Base-by-base conservation (phyloP, 2,329 filamentous ascomycete genomes). In the Bipolaris victoriae region DNA sequence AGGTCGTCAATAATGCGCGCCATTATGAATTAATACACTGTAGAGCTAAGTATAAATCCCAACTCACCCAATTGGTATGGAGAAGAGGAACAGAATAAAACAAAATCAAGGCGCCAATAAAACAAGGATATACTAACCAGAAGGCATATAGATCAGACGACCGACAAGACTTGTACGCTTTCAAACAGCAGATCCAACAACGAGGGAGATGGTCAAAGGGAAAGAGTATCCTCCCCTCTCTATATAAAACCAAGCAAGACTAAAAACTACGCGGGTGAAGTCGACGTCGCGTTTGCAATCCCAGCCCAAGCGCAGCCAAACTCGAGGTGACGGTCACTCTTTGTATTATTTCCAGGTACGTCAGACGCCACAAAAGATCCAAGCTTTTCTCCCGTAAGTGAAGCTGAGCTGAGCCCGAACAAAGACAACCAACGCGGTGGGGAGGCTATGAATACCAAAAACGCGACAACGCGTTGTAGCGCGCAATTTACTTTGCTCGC, bases 1-100 rank as follows among this genome's bases (percentile, higher is more conserved):
- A 53, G 55, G 15, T 55, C 49, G 5, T 58, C 55, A 6, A 60
- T 47, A 26, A 44, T 20, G 7, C 48, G 50, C 26, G 40, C 46
- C 57, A 59, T 64, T 26, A 35, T 49, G 26, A 46, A 33, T 43
- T 43, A 40, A 35, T 31, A 43, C 36, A 44, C 48, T 44, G 46
- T n/a, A 39, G 41, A 50, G 46, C 40, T 40, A 24, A 24, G 22
- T 24, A 29, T 48, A 36, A 52, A 48, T 15, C 15, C 37, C 22
- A 51, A 11, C 33, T 16, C 47, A 3, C 11, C 22, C 13, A 24
- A 24, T 22, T 41, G 39, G 13, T 20, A 18, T 3, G 24, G 36
- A 31, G 13, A 31, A 45, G 29, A 37, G 29, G 29, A 16, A 49
- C 11, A 57, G 50, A 36, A 45, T 13, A 20, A 44, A 26, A 37